Evolutionary conservation across 2,329 filamentous ascomycete species (phyloP), one percentile per base, ranked within the genome.

Genomic region (Beauveria sp.): DNA sequence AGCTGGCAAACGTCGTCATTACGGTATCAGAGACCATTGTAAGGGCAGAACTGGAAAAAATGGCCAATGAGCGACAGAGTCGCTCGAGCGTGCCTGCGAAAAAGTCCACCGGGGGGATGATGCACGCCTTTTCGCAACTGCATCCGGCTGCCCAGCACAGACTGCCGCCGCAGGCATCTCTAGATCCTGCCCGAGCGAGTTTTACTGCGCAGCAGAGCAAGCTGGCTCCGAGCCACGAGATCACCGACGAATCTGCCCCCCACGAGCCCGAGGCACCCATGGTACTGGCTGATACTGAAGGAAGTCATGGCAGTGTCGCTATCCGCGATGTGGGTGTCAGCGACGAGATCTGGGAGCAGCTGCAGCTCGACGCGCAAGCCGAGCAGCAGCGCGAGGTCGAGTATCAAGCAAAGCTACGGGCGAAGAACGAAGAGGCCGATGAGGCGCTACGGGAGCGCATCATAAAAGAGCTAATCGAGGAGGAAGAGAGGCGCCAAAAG

Each of bases 271-370:
- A 1, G 22, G 4, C 24, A 0, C 5, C 22, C 26, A 16, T 18
- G 34, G 12, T 5, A 38, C 5, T 5, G 24, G 22, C 22, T 16
- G 6, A 3, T 16, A 14, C 85, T 3, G 14, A 16, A 5, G 24
- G 16, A 4, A 49, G 8, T 16, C 14, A 22, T 7, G 46, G 20
- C 1, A 5, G 38, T 12, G 5, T 12, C 45, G 40, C 53, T 26
- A n/a, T 46, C 5, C 78, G 86, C 14, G 87, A 90, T 62, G 69
- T 75, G 0, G 82, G 81, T 0, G 85, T 89, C 0, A 80, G 77
- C 5, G 84, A 89, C 53, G 81, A 72, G 6, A 72, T 83, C 1
- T 90, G 86, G 87, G 72, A 78, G 1, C 82, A 87, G 65, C 80
- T 89, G 0, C 77, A 85, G 63, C 66, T 62, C 1, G 83, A 88